Evolutionary conservation across 371 early-diverging fungal genomes (phyloP), one percentile per base, ranked within the genome.

Genomic region (Rhizopus delemar): DNA sequence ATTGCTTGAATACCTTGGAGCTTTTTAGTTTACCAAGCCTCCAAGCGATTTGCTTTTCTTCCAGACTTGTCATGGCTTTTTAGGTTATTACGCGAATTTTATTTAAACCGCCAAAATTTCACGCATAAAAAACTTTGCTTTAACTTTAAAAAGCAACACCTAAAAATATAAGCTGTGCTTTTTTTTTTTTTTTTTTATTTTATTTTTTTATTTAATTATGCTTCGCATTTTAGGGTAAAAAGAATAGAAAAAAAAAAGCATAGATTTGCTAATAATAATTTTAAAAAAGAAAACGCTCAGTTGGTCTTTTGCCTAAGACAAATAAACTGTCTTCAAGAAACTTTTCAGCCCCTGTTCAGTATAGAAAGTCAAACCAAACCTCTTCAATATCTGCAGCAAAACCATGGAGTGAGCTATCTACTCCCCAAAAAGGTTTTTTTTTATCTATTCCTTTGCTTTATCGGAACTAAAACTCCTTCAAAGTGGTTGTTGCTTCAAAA

Each of bases 401-500:
- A 32, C 66, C 72, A 51, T 79, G 80, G 80, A 70, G 69, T 32
- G 77, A 79, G 22, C 54, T 79, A 33, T 54, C 68, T 34, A 66
- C 73, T 36, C 74, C 77, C 12, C 71, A 79, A 53, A 79, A 79
- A 64, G 75, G 78, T 74, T 64, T 48, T 32, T 46, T 29, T 50
- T 39, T 54, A 55, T 11, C 12, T 49, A 22, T 7, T 29, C 28
- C 8, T 7, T 49, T 49, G 7, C 5, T 5, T 49, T 39, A 8
- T 39, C 1, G 8, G 0, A 22, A 22, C 22, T 22, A 22, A 22
- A 22, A 22, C 22, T 34, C 12, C 7, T 46, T 9, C 11, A 28
- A 41, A 78, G 80, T 77, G 41, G 75, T 73, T 2, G 75, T 63
- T 32, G 76, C 77, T 41, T 70, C 77, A 33, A 77, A 76, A 57